Evolutionary conservation across 768 basidiomycete species (phyloP), one percentile per base, ranked within the genome.

Genomic region (Mycena galopus): DNA sequence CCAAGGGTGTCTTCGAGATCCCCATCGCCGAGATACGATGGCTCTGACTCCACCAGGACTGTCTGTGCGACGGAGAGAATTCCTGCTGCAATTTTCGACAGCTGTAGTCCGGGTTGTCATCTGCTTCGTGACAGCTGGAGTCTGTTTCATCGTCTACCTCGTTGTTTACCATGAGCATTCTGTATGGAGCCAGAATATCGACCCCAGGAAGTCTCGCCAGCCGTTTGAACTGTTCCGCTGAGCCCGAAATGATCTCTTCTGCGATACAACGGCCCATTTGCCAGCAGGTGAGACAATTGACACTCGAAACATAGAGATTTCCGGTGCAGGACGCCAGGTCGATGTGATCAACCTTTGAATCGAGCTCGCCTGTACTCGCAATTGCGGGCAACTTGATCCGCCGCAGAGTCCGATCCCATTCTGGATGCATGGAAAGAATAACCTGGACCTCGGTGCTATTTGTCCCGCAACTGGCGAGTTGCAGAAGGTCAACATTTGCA

Each of bases 371-470:
- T 29, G 80, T 79, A 16, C 74, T 73, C 19, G 77, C 62, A 2
- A 82, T 53, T 6, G 75, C 70, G 25, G 81, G 81, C 1, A 84
- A 73, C 61, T 79, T 79, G 12, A 86, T 79, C 0, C 80, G 78
- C 9, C 78, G 79, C 25, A 82, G 82, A 19, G 75, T 32, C 4
- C 78, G 73, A 65, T 85, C 84, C 84, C 84, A 86, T 4, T 85
- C 73, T 3, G 83, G 83, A 72, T 84, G 76, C 65, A 78, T 72
- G 1, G 78, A 81, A 17, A 85, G 78, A 27, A 86, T 85, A 32
- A 74, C 80, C 0, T 80, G 67, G 3, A 83, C 79, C 57, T 84
- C 79, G 0, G 78, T 79, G 0, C 81, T 81, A 14, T 80, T 79
- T 39, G 79, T 72, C 8, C 83, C 66, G 1, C 82, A 76, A 11